phyloP scores from a whole-genome alignment of 805 yeast species.

The Wickerhamiella alocasiicola region DNA sequence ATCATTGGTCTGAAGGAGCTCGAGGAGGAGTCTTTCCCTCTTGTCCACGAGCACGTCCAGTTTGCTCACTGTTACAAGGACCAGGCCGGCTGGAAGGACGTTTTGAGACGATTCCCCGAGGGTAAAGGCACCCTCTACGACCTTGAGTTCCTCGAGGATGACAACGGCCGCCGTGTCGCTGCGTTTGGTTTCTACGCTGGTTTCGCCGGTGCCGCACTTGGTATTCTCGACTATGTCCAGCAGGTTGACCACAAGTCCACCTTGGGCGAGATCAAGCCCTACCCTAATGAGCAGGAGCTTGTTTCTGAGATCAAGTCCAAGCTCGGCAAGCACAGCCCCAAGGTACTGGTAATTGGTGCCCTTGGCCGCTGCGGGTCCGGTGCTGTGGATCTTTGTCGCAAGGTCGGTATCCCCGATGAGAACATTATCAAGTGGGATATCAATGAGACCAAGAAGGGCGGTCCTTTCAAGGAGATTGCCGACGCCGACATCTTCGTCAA shows the following conservation, averaged over 20 bases:
- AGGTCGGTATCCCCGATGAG: constrained; percentile 77
- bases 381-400: constrained; percentile 71
- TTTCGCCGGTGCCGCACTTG: constrained; percentile 99
- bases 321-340: constrained; percentile 45
- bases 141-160: constrained; percentile 87
- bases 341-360: constrained; percentile 85
- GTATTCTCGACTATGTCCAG: constrained; percentile 87
- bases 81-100: constrained; percentile 96
- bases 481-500: constrained; percentile 80
- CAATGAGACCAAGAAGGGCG: constrained; percentile 91
- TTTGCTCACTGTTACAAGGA: constrained; percentile 98
- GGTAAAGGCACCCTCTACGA: constrained; percentile 90
- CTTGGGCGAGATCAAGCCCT: constrained; percentile 71
- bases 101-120: constrained; percentile 71
- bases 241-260: constrained; percentile 57
- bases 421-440: constrained; percentile 91
- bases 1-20: constrained; percentile 90
- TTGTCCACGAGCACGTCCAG: constrained; percentile 91
- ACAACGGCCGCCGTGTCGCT: constrained; percentile 94
- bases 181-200: constrained; percentile 99
- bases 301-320: constrained; percentile 64
- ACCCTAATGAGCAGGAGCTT: constrained; percentile 63
- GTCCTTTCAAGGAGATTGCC: constrained; percentile 90
- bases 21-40: constrained; percentile 87
- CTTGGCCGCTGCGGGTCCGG: constrained; percentile 98